These are phyloP conservation scores for Pinus tabuliformis DNA, from an alignment of 75 land plant genomes.

Conservation along the genomic window DNA sequence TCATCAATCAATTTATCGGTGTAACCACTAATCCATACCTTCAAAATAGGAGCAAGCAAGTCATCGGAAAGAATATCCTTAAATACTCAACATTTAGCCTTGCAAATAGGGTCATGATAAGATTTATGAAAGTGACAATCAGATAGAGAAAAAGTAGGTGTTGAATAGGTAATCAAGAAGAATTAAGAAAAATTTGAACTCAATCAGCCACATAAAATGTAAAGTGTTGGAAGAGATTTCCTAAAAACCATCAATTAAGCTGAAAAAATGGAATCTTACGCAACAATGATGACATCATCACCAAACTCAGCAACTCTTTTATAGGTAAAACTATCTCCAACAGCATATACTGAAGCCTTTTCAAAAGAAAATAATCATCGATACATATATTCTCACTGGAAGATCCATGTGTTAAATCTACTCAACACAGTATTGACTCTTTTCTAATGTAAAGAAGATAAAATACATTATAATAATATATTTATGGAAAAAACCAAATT, in stretches of 20 bases:
- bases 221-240: background rate
- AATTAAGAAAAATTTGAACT: background rate
- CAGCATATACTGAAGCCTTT: constrained; percentile 71
- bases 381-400: background rate
- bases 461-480: background rate
- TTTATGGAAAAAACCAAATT: background rate
- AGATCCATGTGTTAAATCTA: background rate
- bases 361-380: background rate
- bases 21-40: constrained; percentile 36
- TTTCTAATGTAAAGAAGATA: background rate
- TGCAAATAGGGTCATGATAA: constrained; percentile 78
- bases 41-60: constrained; percentile 80
- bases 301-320: constrained; percentile 53
- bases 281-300: constrained; percentile 94
- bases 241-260: background rate
- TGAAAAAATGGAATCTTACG: constrained; percentile 49
- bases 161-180: background rate
- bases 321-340: constrained; percentile 87
- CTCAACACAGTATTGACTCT: background rate
- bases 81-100: constrained; percentile 89
- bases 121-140: constrained; percentile 35
- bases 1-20: background rate
- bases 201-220: too few relatives aligned
- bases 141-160: background rate
- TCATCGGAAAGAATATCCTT: constrained; percentile 92